Evolutionary conservation across 495 filamentous ascomycete species (phyloP).

Genomic region (Friedmanniomyces simplex): DNA sequence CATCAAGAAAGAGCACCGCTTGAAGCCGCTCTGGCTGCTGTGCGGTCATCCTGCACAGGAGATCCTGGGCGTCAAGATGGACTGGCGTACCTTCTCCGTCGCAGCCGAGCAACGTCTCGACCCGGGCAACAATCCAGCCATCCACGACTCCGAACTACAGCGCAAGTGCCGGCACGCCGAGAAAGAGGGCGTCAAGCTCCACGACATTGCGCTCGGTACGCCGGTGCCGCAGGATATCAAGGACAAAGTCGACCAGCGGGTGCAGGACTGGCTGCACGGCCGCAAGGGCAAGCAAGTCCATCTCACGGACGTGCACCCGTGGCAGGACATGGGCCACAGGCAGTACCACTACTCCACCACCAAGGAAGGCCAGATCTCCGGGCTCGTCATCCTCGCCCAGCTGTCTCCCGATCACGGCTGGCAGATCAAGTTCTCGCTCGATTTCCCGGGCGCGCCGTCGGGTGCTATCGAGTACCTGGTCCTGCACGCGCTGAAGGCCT

Average conservation of each 20-base stretch:
- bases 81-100: conserved; percentile 75
- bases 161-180: conserved; percentile 69
- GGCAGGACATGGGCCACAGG: conserved; percentile 66
- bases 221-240: conserved; percentile 51
- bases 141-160: conserved; percentile 49
- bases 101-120: conserved; percentile 73
- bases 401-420: conserved; percentile 66
- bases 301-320: conserved; percentile 72
- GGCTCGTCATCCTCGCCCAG: conserved; percentile 63
- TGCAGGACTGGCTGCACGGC: conserved; percentile 65
- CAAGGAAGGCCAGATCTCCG: conserved; percentile 54
- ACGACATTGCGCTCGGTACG: conserved; percentile 51
- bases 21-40: conserved; percentile 75
- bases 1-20: conserved; percentile 56
- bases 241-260: conserved; percentile 54
- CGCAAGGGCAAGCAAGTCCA: conserved; percentile 78
- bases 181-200: conserved; percentile 64
- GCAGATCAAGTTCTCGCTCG: conserved; percentile 81
- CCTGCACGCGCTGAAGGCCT: conserved; percentile 60
- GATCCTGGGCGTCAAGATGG: conserved; percentile 60
- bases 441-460: conserved; percentile 68
- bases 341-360: conserved; percentile 70
- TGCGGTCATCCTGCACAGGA: conserved; percentile 58
- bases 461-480: conserved; percentile 74
- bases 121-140: conserved; percentile 44